A percentile compares a stretch with the other conserved stretches of the same genome.
phyloP scores from a whole-genome alignment of 2,329 filamentous ascomycete species.

The Cercospora zeae-maydis region DNA sequence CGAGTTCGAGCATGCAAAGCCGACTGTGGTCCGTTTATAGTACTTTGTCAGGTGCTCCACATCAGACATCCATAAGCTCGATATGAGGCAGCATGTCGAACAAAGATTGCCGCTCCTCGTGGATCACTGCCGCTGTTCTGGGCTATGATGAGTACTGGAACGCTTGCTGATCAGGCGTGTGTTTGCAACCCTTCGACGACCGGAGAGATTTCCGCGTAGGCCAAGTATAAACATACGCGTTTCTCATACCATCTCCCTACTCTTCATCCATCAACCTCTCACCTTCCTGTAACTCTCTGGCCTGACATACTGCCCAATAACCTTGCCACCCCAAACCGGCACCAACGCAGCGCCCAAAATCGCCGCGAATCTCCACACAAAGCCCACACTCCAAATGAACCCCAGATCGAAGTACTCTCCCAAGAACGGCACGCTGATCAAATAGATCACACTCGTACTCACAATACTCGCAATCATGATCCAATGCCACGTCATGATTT shows the following conservation, averaged over 20 bases:
- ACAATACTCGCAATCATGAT: slow-evolving; percentile 83
- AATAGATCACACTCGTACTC: slow-evolving; percentile 76
- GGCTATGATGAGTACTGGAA: not conserved
- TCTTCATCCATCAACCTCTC: slow-evolving; percentile 24
- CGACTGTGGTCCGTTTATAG: too few relatives aligned
- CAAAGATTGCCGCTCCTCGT: not conserved
- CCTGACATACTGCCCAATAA: slow-evolving; percentile 78
- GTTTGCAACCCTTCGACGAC: not conserved
- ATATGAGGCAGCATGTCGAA: not conserved
- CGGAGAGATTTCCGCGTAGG: not conserved
- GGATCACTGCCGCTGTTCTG: not conserved
- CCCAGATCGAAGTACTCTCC: slow-evolving; percentile 83
- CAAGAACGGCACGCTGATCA: slow-evolving; percentile 80
- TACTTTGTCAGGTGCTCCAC: too few relatives aligned
- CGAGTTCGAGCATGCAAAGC: not conserved
- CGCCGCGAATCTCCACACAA: slow-evolving; percentile 81
- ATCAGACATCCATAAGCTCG: too few relatives aligned
- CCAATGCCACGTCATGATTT: slow-evolving; percentile 95
- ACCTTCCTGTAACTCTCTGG: slow-evolving; percentile 96
- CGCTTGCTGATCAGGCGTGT: not conserved
- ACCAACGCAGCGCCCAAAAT: slow-evolving; percentile 77
- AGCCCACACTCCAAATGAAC: slow-evolving; percentile 75
- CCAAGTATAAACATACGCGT: too few relatives aligned
- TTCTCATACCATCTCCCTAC: too few relatives aligned
- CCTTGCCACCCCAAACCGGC: slow-evolving; percentile 82